Conservation (phyloP, 1,139 yeast genomes). For the Zygotorulaspora mrakii region DNA sequence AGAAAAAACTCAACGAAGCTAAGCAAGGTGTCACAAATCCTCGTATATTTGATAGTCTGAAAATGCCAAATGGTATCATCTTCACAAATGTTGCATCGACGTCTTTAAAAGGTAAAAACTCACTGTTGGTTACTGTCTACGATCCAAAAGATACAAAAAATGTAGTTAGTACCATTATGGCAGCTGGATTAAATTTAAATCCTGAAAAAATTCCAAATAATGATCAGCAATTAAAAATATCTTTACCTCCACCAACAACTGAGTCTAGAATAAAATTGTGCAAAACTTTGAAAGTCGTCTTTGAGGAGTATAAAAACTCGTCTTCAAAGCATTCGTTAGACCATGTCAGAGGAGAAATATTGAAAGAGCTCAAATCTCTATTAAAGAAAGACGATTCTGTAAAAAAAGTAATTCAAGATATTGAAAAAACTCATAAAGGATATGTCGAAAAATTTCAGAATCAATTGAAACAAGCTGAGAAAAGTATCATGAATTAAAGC, state of each 20-base stretch:
- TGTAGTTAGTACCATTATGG: conserved; percentile 66
- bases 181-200: conserved; percentile 65
- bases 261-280: conserved; percentile 60
- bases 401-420: conserved; percentile 49
- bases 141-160: conserved; percentile 71
- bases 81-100: conserved; percentile 73
- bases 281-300: conserved; percentile 58
- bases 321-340: conserved; percentile 52
- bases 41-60: conserved; percentile 57
- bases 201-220: conserved; percentile 73
- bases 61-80: conserved; percentile 45
- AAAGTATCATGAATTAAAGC: conserved; percentile 36
- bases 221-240: conserved; percentile 67
- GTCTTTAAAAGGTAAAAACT: conserved; percentile 64
- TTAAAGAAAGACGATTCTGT: conserved; percentile 56
- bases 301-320: conserved; percentile 62
- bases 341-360: conserved; percentile 55
- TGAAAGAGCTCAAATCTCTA: conserved; percentile 55
- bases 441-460: conserved; percentile 57
- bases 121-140: conserved; percentile 70
- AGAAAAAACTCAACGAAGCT: conserved; percentile 54
- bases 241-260: conserved; percentile 70
- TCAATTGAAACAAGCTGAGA: conserved; percentile 58
- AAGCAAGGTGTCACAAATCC: conserved; percentile 69
- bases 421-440: conserved; percentile 66